These are phyloP conservation scores for Tetrahymena borealis DNA, from an alignment of 73 alveolate species.

Conservation along the genomic window DNA sequence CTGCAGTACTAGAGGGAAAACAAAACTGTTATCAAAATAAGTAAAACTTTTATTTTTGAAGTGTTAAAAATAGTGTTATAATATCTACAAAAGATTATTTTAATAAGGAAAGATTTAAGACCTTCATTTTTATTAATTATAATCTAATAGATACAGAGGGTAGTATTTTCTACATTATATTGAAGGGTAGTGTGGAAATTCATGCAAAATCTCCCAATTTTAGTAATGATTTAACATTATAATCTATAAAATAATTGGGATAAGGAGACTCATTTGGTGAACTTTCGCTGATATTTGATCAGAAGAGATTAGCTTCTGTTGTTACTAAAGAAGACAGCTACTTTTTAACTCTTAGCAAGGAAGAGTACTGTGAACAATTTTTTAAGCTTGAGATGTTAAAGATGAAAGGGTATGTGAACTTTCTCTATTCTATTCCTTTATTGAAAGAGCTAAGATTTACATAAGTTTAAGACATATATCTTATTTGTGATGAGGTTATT, in stretches of 20 bases:
- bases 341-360: not conserved
- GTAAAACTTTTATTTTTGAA: too few species aligned
- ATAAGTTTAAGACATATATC: not conserved
- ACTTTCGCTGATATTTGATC: not conserved
- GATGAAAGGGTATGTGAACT: not conserved
- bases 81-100: too few species aligned
- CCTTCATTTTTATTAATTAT: not conserved
- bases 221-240: not conserved
- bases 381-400: not conserved
- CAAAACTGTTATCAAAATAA: not conserved
- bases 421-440: not conserved
- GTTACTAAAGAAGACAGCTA: not conserved
- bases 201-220: not conserved
- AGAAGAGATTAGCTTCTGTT: not conserved
- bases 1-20: not conserved
- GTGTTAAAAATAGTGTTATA: too few species aligned
- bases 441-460: not conserved
- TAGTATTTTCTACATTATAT: not conserved
- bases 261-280: not conserved
- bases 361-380: not conserved
- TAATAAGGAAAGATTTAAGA: not conserved
- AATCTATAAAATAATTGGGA: not conserved
- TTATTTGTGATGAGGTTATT: not conserved
- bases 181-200: not conserved
- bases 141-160: not conserved